Conservation (phyloP, 306 rosid species). For the Arachis hypogaea region DNA sequence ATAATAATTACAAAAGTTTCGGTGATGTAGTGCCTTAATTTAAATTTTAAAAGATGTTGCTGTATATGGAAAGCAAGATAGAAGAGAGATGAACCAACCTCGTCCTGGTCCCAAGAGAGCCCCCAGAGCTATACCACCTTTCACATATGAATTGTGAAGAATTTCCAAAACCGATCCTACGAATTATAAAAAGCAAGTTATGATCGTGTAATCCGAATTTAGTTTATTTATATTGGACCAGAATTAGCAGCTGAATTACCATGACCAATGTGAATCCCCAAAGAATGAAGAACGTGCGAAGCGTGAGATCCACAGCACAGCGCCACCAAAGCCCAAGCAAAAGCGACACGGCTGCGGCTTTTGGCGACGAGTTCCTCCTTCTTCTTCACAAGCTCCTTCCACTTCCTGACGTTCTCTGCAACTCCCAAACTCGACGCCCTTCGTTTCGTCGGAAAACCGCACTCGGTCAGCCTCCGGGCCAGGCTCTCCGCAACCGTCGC, state of each 20-base stretch:
- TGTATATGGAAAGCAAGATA: conserved; percentile 22
- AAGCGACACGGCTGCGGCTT: conserved; percentile 80
- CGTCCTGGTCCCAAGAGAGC: conserved; percentile 94
- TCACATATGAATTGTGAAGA: conserved; percentile 85
- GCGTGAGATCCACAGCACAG: conserved; percentile 94
- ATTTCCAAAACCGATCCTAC: conserved; percentile 65
- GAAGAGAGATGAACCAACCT: conserved; percentile 58
- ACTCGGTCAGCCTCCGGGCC: conserved; percentile 72
- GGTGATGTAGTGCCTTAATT: background rate
- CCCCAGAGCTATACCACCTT: conserved; percentile 83
- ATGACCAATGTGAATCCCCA: conserved; percentile 84
- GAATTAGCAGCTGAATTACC: conserved; percentile 50
- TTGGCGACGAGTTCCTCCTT: conserved; percentile 66
- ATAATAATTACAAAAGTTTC: background rate
- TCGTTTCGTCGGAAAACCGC: conserved; percentile 79
- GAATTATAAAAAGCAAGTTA: conserved; percentile 20
- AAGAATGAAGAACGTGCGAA: conserved; percentile 82
- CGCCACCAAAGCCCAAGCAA: conserved; percentile 96
- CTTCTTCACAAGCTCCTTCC: conserved; percentile 89
- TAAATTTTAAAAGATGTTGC: conserved; percentile 2
- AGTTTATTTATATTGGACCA: background rate
- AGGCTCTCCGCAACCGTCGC: conserved; percentile 65
- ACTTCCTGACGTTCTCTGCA: conserved; percentile 83
- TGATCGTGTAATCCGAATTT: background rate
- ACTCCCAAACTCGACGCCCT: conserved; percentile 76